Percentiles rank a stretch among this genome's conserved stretches.
phyloP scores from a whole-genome alignment of 345 rosid species.

The Eucalyptus regnans region DNA sequence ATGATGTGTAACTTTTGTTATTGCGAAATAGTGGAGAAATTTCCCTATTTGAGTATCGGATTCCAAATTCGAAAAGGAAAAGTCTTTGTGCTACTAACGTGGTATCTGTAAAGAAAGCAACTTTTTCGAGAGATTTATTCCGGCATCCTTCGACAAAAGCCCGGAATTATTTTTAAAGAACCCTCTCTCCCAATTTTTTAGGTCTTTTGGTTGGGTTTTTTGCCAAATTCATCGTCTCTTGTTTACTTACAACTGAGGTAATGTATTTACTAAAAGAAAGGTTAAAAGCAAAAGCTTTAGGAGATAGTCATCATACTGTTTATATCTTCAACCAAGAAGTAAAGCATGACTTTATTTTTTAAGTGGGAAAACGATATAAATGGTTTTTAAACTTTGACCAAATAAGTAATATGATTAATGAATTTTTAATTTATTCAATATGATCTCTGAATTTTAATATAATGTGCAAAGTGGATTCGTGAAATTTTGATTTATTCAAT shows the following conservation, averaged over 20 bases:
- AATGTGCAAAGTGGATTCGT: rapidly evolving
- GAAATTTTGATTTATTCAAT: rapidly evolving
- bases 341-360: neutral
- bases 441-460: rapidly evolving
- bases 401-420: rapidly evolving
- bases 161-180: neutral
- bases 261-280: neutral
- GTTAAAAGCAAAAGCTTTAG: neutral
- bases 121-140: neutral
- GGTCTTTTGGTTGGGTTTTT: neutral
- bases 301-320: neutral
- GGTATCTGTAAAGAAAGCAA: neutral
- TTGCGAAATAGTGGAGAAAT: neutral
- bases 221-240: neutral
- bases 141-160: neutral
- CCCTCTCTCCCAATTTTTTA: neutral
- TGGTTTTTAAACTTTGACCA: no score
- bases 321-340: neutral
- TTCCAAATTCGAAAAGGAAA: neutral
- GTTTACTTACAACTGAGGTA: neutral
- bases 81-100: neutral
- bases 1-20: neutral
- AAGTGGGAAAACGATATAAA: neutral
- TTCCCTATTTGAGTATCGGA: neutral
- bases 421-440: no score